Conservation (phyloP, 345 rosid species). For the rapeseed (Brassica napus) region DNA sequence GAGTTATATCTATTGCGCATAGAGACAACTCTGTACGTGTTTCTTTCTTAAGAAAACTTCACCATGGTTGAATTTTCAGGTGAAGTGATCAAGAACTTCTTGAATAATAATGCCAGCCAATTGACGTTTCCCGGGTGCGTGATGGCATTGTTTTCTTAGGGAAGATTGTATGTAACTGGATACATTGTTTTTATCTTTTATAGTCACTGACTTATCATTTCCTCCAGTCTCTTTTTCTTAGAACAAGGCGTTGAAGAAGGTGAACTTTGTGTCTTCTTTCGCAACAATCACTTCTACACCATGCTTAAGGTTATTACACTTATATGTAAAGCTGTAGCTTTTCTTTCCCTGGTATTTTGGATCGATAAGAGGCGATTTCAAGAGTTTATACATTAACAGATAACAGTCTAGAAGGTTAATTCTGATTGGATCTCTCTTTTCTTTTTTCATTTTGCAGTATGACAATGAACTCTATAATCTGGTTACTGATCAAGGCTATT, state of each 20-base stretch:
- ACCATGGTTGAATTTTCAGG: constrained; percentile 46
- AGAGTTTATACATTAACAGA: background rate
- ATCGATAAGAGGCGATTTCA: background rate
- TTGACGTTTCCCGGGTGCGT: constrained; percentile 77
- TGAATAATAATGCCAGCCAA: constrained; percentile 67
- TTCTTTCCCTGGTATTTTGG: background rate
- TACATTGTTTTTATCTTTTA: background rate
- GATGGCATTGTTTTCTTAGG: constrained; percentile 17
- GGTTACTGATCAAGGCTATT: constrained; percentile 89
- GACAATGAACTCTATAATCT: constrained; percentile 71
- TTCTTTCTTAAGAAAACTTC: constrained; percentile 23
- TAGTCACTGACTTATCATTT: background rate
- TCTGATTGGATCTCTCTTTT: background rate
- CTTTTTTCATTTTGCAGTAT: constrained; percentile 51
- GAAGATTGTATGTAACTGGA: background rate
- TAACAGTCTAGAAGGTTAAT: background rate
- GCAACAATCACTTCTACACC: constrained; percentile 92
- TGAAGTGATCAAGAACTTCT: constrained; percentile 61
- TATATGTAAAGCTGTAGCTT: constrained; percentile 4
- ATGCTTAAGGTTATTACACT: constrained; percentile 77
- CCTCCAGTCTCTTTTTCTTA: constrained; percentile 68
- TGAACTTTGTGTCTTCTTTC: constrained; percentile 85
- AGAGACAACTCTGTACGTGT: background rate
- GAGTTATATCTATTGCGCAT: constrained; percentile 4
- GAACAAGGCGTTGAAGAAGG: constrained; percentile 70